These are phyloP conservation scores for Chara braunii DNA, from an alignment of 139 green algal species.

Conservation along the genomic window DNA sequence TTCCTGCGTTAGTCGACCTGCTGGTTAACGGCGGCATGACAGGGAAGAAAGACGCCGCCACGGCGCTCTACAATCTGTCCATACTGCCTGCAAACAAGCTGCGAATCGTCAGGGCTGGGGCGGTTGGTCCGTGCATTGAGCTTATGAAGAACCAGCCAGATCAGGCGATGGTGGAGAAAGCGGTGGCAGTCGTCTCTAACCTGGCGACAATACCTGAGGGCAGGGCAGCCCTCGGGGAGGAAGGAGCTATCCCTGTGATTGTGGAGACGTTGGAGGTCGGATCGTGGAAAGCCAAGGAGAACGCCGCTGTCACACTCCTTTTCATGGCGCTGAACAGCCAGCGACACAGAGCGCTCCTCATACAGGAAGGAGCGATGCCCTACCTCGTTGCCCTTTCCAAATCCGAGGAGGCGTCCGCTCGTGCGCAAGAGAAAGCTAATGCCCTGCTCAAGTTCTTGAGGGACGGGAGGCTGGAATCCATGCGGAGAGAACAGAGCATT, in stretches of 20 bases:
- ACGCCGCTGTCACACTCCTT: conserved; percentile 24
- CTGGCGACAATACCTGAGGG: conserved; percentile 25
- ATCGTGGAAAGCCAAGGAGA: conserved; percentile 14
- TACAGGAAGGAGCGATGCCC: conserved; percentile 21
- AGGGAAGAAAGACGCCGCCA: conserved; percentile 37
- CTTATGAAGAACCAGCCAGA: neutral
- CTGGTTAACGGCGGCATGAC: neutral
- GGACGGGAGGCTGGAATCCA: no score
- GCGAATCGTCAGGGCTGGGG: conserved; percentile 12
- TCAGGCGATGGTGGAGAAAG: conserved; percentile 26
- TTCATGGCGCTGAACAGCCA: conserved; percentile 23
- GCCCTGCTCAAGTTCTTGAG: no score
- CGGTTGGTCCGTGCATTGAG: conserved; percentile 2
- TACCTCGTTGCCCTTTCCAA: conserved; percentile 5
- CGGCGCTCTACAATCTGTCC: conserved; percentile 33
- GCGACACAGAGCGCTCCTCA: conserved; percentile 1
- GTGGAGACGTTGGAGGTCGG: conserved; percentile 31
- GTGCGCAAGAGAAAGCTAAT: no score
- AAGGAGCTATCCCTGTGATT: conserved; percentile 18
- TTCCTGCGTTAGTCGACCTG: conserved; percentile 26
- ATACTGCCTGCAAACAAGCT: conserved; percentile 10
- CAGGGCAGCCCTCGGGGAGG: conserved; percentile 6
- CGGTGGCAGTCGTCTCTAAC: conserved; percentile 28
- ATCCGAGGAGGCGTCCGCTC: no score
- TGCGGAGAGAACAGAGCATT: no score